Percentiles rank a stretch among this genome's conserved stretches.
Evolutionary conservation across 257 asterid species (phyloP).

Genomic region (Solanum virginianum): DNA sequence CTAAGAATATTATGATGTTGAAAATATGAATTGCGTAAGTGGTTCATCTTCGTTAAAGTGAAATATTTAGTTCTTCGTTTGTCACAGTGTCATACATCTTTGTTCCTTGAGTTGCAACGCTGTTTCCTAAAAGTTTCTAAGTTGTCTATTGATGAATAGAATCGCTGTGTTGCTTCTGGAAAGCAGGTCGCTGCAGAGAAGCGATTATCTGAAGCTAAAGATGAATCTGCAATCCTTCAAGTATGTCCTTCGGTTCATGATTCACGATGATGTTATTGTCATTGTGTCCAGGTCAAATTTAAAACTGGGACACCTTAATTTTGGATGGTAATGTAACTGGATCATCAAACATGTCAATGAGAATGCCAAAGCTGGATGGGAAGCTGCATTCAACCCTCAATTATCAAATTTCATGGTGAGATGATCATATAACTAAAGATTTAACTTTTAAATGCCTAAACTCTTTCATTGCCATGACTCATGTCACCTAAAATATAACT

Average conservation of each 20-base stretch:
- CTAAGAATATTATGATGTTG: not conserved
- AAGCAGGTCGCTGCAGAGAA: conserved; percentile 35
- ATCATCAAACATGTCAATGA: conserved; percentile 45
- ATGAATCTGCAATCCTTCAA: conserved; percentile 11
- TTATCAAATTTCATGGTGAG: conserved; percentile 76
- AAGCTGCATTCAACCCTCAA: conserved; percentile 70
- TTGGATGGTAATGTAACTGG: conserved; percentile 25
- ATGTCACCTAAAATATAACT: not conserved
- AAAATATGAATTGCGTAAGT: not conserved
- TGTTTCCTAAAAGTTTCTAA: no score
- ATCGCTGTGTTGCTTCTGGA: not conserved
- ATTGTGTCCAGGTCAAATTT: not conserved
- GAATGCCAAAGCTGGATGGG: conserved; percentile 78
- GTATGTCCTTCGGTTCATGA: not conserved
- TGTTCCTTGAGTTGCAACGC: not conserved
- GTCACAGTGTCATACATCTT: not conserved
- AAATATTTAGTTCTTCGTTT: not conserved
- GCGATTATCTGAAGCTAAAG: conserved; percentile 23
- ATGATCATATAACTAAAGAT: not conserved
- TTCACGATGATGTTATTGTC: not conserved
- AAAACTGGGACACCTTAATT: not conserved
- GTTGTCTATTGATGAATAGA: not conserved
- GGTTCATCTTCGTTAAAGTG: not conserved
- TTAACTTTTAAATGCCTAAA: not conserved
- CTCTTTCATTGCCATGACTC: not conserved